Evolutionary conservation across 352 stramenopile genomes (phyloP), one percentile per base, ranked within the genome.

Genomic region (Phytophthora sansomeana): DNA sequence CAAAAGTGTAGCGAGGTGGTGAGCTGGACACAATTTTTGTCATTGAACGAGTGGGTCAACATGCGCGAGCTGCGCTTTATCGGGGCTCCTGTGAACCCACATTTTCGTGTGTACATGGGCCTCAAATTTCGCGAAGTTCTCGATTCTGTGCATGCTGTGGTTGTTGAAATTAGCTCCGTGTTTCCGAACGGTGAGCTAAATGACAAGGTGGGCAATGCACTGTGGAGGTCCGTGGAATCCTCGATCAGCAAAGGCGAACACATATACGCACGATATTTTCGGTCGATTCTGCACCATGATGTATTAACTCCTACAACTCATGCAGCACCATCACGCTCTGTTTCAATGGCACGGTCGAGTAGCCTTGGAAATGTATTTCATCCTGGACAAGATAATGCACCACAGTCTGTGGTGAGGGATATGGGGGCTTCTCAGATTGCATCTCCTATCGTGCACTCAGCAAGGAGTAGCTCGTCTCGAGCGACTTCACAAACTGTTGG

Each of bases 111-210:
- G 17, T 78, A 90, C 24, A 88, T 90, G 79, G 84, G 84, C 0
- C 58, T 83, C 14, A 83, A 87, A 46, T 81, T 91, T 43, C 82
- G 79, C 4, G 74, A 83, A 43, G 71, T 87, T 49, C 49, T 92
- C 1, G 77, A 90, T 43, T 73, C 78, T 2, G 75, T 91, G n/a
- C 77, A 89, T 16, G 59, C 68, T 29, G 74, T 90, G n/a, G 75
- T 91, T 2, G 72, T 83, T 14, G 84, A 91, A 56, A 78, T 93
- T 58, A 90, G 82, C 48, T 93, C 82, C 6, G 86, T 93, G 17
- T 89, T 91, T 13, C 81, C 84, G 0, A 90, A 90, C 58, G 78
- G 83, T 38, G 72, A 89, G 26, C 57, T 91, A 3, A 78, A 87
- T 36, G 63, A 75, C 11, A 84, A 84, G 35, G 81, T 90, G 4